phyloP scores from a whole-genome alignment of 2,329 filamentous ascomycete species.

The Thermoascus crustaceus region DNA sequence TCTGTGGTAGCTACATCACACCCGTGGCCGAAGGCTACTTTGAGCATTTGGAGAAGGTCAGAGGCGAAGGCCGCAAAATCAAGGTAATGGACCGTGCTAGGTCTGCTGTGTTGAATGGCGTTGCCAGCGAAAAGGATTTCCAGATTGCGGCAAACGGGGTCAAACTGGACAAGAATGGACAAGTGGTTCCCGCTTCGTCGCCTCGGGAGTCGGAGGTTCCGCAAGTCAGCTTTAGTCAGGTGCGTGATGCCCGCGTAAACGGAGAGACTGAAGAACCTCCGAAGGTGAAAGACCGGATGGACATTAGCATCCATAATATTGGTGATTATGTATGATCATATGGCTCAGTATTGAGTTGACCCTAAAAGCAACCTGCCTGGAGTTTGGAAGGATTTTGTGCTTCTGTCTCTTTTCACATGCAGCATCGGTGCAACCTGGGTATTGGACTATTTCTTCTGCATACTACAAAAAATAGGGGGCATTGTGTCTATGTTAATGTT shows the following conservation, averaged over 20 bases:
- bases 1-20: slow-evolving; percentile 80
- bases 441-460: neutral
- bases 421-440: neutral
- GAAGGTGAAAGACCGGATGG: slow-evolving; percentile 44
- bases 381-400: neutral
- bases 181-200: slow-evolving; percentile 44
- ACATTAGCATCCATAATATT: slow-evolving; percentile 55
- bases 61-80: slow-evolving; percentile 61
- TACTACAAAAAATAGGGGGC: neutral
- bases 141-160: slow-evolving; percentile 56
- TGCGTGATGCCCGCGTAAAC: slow-evolving; percentile 10
- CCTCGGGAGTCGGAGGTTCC: slow-evolving; percentile 16
- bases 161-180: slow-evolving; percentile 47
- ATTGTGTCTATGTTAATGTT: too few relatives aligned
- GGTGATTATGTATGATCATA: slow-evolving; percentile 36
- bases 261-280: slow-evolving; percentile 28
- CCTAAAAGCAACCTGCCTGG: neutral
- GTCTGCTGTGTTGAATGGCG: slow-evolving; percentile 55
- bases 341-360: slow-evolving; percentile 7
- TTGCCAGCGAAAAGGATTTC: slow-evolving; percentile 53
- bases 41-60: slow-evolving; percentile 63
- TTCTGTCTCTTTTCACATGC: neutral
- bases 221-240: slow-evolving; percentile 14
- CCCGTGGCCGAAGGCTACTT: slow-evolving; percentile 74
- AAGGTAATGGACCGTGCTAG: slow-evolving; percentile 59